Conservation (phyloP, 2,329 filamentous ascomycete genomes). For the Gremmenia infestans region DNA sequence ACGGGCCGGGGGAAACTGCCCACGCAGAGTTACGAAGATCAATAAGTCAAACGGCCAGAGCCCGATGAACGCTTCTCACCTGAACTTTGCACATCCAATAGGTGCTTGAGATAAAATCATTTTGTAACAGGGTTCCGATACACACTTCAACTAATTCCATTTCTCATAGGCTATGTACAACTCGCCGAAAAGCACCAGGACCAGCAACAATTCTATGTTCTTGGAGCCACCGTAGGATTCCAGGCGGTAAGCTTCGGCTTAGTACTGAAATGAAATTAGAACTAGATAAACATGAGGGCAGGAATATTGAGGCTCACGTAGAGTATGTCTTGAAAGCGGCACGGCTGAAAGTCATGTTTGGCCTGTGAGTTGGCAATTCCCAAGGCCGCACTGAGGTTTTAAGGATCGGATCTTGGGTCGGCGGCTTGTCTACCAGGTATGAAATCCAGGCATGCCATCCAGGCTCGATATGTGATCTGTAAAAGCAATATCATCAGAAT, state of each 20-base stretch:
- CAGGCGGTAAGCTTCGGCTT: conserved; percentile 51
- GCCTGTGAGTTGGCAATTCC: conserved; percentile 67
- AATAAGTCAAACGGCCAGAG: too few species aligned
- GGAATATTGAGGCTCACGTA: conserved; percentile 63
- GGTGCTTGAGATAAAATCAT: not conserved
- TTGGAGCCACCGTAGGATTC: conserved; percentile 39
- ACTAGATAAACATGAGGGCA: conserved; percentile 1
- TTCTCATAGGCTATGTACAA: conserved; percentile 26
- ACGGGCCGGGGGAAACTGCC: too few species aligned
- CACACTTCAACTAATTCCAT: conserved; percentile 8
- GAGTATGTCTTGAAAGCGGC: conserved; percentile 89
- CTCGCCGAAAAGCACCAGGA: conserved; percentile 1
- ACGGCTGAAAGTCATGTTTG: conserved; percentile 69
- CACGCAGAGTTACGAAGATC: too few species aligned
- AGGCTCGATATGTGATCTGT: conserved; percentile 78
- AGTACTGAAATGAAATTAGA: conserved; percentile 34
- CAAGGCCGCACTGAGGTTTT: conserved; percentile 64
- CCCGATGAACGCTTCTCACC: not conserved
- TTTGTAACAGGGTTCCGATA: not conserved
- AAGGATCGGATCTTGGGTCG: conserved; percentile 68
- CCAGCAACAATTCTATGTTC: conserved; percentile 14
- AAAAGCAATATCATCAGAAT: conserved; percentile 7
- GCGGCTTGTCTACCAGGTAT: conserved; percentile 85
- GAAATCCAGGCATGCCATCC: conserved; percentile 99
- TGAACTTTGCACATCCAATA: not conserved